Evolutionary conservation across 2,329 filamentous ascomycete species (phyloP).

Genomic region (Cytospora leucostoma): DNA sequence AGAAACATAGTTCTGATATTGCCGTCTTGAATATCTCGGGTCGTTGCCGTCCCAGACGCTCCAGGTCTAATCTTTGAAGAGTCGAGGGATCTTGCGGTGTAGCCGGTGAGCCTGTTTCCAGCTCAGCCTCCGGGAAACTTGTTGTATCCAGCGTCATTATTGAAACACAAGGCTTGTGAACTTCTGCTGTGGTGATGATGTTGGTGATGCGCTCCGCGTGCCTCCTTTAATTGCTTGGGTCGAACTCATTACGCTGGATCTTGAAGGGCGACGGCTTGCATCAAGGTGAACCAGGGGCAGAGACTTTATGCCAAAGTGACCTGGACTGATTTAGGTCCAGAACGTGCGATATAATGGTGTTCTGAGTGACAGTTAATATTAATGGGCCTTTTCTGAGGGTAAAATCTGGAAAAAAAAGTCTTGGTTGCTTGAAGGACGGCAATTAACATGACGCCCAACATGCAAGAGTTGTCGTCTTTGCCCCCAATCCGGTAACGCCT

Average conservation of each 20-base stretch:
- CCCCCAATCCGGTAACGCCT: conserved; percentile 14
- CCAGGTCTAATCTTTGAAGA: conserved; percentile 42
- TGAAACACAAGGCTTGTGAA: not conserved
- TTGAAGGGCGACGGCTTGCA: not conserved
- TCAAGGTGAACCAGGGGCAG: conserved; percentile 1
- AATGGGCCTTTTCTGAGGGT: not conserved
- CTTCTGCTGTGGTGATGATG: not conserved
- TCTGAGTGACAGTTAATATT: not conserved
- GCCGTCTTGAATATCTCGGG: conserved; percentile 53
- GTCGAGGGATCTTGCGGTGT: conserved; percentile 26
- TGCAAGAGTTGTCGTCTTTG: conserved; percentile 20
- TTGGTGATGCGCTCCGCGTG: not conserved
- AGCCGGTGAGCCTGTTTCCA: not conserved
- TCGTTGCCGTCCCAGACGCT: conserved; percentile 59
- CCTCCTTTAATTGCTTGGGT: not conserved
- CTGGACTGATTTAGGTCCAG: not conserved
- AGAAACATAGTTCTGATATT: conserved; percentile 59
- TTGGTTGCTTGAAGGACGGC: not conserved
- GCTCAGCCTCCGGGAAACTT: not conserved
- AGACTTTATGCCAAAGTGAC: not conserved
- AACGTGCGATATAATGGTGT: not conserved
- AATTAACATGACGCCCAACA: not conserved
- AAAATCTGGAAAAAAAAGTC: not conserved
- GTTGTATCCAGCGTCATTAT: not conserved
- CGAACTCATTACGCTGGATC: not conserved